A percentile compares a stretch with the other conserved stretches of the same genome.
phyloP scores from a whole-genome alignment of 345 rosid species.

The Citrus mangshanensis region DNA sequence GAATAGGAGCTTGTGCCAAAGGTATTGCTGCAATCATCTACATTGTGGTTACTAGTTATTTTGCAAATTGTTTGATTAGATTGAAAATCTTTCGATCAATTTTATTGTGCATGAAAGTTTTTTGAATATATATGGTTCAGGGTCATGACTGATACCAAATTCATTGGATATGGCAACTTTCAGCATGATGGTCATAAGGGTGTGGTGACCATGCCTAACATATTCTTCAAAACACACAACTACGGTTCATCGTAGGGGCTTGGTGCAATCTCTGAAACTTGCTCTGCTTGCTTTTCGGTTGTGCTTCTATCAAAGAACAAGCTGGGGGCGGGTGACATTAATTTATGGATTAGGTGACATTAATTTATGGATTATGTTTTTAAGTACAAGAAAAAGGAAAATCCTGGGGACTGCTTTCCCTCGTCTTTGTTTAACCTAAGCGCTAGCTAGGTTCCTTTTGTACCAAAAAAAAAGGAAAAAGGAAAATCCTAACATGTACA shows the following conservation, averaged over 20 bases:
- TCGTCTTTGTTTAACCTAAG: no score
- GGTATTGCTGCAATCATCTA: slow-evolving; percentile 1
- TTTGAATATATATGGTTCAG: neutral
- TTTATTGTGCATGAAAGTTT: neutral
- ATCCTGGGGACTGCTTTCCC: no score
- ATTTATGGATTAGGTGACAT: neutral
- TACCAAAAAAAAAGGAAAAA: no score
- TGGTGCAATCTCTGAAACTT: neutral
- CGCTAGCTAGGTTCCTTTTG: no score
- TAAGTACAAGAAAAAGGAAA: no score
- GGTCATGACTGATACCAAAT: neutral
- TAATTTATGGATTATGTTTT: no score
- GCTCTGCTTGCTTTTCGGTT: neutral
- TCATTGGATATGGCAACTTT: neutral
- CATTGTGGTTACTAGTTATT: neutral
- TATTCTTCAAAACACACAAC: neutral
- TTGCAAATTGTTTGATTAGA: neutral
- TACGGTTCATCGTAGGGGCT: neutral
- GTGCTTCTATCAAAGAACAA: neutral
- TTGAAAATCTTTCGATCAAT: neutral
- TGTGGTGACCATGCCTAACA: neutral
- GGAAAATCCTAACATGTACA: no score
- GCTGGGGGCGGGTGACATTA: neutral
- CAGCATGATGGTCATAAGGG: neutral
- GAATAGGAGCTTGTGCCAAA: slow-evolving; percentile 8